Percentiles rank a stretch among this genome's conserved stretches.
phyloP scores from a whole-genome alignment of 2,329 filamentous ascomycete species.

The Fusarium falciforme region DNA sequence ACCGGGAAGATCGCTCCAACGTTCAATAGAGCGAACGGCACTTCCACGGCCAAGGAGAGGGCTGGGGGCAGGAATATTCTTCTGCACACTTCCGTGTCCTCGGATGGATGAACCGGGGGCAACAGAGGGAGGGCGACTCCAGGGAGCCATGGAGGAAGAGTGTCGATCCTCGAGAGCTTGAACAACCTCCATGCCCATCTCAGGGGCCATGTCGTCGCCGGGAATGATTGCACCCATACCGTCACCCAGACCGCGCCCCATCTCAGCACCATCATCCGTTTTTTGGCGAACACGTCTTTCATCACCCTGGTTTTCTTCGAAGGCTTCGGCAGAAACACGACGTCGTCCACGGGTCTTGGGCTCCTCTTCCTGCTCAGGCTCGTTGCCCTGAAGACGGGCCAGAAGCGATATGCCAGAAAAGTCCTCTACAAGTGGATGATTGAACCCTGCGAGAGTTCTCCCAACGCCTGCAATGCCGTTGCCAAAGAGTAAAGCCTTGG shows the following conservation, averaged over 20 bases:
- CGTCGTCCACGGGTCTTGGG: slow-evolving; percentile 47
- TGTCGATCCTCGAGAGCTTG: slow-evolving; percentile 75
- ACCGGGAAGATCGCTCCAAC: slow-evolving; percentile 58
- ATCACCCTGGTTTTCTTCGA: slow-evolving; percentile 52
- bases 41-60: slow-evolving; percentile 53
- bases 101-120: slow-evolving; percentile 60
- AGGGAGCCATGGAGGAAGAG: slow-evolving; percentile 63
- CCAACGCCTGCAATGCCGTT: slow-evolving; percentile 49
- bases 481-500: slow-evolving; percentile 45
- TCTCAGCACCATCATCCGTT: slow-evolving; percentile 44
- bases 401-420: slow-evolving; percentile 60
- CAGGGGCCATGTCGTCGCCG: slow-evolving; percentile 61
- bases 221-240: slow-evolving; percentile 46
- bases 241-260: slow-evolving; percentile 42
- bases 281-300: slow-evolving; percentile 54
- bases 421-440: slow-evolving; percentile 57
- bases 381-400: slow-evolving; percentile 44
- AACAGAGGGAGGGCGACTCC: slow-evolving; percentile 61
- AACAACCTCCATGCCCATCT: slow-evolving; percentile 76
- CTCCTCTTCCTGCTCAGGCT: slow-evolving; percentile 32
- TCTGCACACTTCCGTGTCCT: slow-evolving; percentile 53
- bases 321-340: slow-evolving; percentile 58
- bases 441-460: slow-evolving; percentile 34
- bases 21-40: slow-evolving; percentile 55
- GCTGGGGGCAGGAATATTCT: slow-evolving; percentile 48